Evolutionary conservation across 2,329 filamentous ascomycete species (phyloP).

Genomic region (Verticillium nubilum): DNA sequence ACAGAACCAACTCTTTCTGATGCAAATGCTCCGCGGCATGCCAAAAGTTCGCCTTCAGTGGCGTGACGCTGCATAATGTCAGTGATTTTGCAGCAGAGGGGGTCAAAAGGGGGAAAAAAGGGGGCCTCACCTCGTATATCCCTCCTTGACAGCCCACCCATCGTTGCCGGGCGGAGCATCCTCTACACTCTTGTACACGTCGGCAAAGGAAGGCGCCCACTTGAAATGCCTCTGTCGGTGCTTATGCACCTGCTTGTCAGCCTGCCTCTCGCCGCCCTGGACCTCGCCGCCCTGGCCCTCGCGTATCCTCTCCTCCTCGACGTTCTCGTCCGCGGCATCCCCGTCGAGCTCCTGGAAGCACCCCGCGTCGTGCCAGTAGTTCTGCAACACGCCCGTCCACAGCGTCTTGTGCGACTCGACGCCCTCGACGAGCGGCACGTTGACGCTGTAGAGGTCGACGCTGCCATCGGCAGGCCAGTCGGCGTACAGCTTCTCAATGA

Average conservation of each 20-base stretch:
- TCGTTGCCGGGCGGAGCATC: slow-evolving; percentile 76
- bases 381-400: slow-evolving; percentile 86
- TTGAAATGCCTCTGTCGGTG: slow-evolving; percentile 86
- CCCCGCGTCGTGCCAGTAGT: slow-evolving; percentile 78
- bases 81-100: neutral
- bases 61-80: slow-evolving; percentile 63
- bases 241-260: slow-evolving; percentile 23
- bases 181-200: slow-evolving; percentile 85
- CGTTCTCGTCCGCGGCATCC: slow-evolving; percentile 55
- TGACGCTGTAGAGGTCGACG: slow-evolving; percentile 85
- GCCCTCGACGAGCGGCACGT: slow-evolving; percentile 77
- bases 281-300: slow-evolving; percentile 48
- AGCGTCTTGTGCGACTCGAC: slow-evolving; percentile 67
- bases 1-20: slow-evolving; percentile 74
- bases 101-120: slow-evolving; percentile 1
- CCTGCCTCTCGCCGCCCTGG: slow-evolving; percentile 19
- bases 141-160: slow-evolving; percentile 86
- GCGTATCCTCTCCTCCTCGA: slow-evolving; percentile 70
- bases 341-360: slow-evolving; percentile 80
- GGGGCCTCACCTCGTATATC: slow-evolving; percentile 67
- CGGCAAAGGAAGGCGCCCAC: slow-evolving; percentile 83
- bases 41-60: slow-evolving; percentile 89
- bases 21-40: slow-evolving; percentile 59
- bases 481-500: slow-evolving; percentile 72
- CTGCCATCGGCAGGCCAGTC: slow-evolving; percentile 64